Percentiles rank a stretch among this genome's conserved stretches.
These are phyloP conservation scores for Haematococcus sp. DNA, from an alignment of 139 green algal species.

Conservation along the genomic window DNA sequence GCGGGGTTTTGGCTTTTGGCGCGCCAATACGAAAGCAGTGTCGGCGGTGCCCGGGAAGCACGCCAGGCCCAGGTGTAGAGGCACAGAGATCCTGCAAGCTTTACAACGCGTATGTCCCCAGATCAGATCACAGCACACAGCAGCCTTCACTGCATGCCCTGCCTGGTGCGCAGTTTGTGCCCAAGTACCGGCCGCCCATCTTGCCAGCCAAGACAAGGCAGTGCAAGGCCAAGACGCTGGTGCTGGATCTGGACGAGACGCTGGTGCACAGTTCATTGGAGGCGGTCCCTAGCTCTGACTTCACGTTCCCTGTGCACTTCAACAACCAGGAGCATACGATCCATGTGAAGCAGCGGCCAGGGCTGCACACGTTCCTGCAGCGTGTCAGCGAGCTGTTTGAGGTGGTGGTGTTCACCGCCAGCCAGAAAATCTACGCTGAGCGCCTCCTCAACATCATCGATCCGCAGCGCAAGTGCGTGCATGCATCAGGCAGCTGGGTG, in stretches of 20 bases:
- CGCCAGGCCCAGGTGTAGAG: too few species aligned
- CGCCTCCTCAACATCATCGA: constrained; percentile 45
- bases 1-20: too few species aligned
- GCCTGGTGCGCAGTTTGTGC: constrained; percentile 2
- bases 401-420: constrained; percentile 95
- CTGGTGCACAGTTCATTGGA: constrained; percentile 95
- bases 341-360: constrained; percentile 74
- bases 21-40: too few species aligned
- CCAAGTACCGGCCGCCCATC: constrained; percentile 18
- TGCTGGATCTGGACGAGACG: constrained; percentile 98
- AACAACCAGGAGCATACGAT: constrained; percentile 64
- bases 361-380: constrained; percentile 85
- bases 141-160: too few species aligned
- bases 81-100: too few species aligned
- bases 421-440: constrained; percentile 72
- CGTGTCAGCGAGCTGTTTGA: constrained; percentile 64
- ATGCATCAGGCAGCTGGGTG: too few species aligned
- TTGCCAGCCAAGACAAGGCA: constrained; percentile 32
- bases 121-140: too few species aligned
- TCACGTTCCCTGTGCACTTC: constrained; percentile 86
- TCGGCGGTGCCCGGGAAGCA: too few species aligned
- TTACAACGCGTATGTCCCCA: too few species aligned
- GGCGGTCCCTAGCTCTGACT: constrained; percentile 80
- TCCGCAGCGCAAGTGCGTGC: constrained; percentile 17
- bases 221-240: constrained; percentile 65